Base-by-base conservation (phyloP, 306 rosid species). In the Sicyos baderoa region DNA sequence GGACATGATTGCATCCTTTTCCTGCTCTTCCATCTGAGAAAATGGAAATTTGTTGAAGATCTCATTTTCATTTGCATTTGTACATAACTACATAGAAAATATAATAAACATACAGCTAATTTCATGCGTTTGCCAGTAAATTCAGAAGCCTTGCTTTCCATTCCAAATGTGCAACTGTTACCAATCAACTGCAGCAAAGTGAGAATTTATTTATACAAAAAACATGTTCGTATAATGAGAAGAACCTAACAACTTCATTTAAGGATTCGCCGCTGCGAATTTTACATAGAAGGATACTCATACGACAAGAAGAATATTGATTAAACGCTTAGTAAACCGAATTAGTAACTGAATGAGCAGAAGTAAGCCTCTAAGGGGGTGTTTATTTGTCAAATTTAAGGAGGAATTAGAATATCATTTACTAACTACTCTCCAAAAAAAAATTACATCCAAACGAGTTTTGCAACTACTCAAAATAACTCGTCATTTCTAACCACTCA, bases 51-150 rank as follows among this genome's bases (percentile, higher is more conserved):
- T 4, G 42, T 35, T 35, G 42, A 35, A 35, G 42, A 4, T 45
- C 49, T 45, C 49, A 45, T 45, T 45, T 11, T 29, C 35, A 29
- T 29, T 29, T 29, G 14, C 15, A 45, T 45, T 45, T 14, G 49
- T 35, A 35, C 42, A 40, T 40, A 40, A 29, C 44, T 59, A 62
- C 10, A 5, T 42, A 27, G 50, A 17, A 50, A 82, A 72, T 25
- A 61, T 8, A 55, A 49, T 45, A 45, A 49, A 60, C 64, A 15
- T 71, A 79, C 89, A 64, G 65, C 83, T 63, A 77, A 59, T 79
- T 83, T 84, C 84, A 75, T 68, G 72, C 92, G 86, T 71, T 87
- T 87, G 73, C 87, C 83, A 42, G 79, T 10, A 15, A 45, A 71
- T 74, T 79, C 80, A 49, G 60, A 80, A 29, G 72, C 78, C 4